Conservation (phyloP, 148 eudicot genomes). For the Chenopodium formosanum region DNA sequence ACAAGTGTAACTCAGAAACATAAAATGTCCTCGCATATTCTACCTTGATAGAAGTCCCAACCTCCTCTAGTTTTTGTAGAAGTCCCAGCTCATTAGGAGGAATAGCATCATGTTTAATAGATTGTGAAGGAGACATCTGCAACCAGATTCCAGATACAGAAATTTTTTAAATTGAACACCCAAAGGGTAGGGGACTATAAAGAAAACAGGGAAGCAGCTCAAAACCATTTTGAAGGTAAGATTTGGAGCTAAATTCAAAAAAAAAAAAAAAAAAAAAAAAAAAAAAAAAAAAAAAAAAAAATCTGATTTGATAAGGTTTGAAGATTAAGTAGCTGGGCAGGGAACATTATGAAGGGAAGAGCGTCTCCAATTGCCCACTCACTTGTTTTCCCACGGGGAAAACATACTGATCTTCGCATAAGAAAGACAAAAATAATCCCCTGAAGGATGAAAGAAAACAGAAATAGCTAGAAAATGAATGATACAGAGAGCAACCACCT, state of each 20-base stretch:
- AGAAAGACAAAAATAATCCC: background rate
- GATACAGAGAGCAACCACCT: no score
- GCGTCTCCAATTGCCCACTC: background rate
- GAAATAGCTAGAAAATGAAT: no score
- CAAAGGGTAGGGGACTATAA: background rate
- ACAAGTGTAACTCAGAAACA: background rate
- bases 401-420: background rate
- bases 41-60: constrained; percentile 81
- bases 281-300: background rate
- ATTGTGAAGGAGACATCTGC: constrained; percentile 65
- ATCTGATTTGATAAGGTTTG: background rate
- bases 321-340: background rate
- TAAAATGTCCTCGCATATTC: background rate
- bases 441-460: background rate
- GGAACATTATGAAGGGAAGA: background rate
- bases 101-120: constrained; percentile 38
- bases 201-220: background rate
- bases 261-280: background rate
- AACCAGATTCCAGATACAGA: constrained; percentile 16
- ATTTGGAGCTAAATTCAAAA: background rate
- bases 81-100: constrained; percentile 52
- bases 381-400: background rate
- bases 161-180: background rate
- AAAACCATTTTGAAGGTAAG: background rate
- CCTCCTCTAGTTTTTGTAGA: constrained; percentile 75